phyloP scores from a whole-genome alignment of 352 stramenopile species.

The Phytophthora ramorum region DNA sequence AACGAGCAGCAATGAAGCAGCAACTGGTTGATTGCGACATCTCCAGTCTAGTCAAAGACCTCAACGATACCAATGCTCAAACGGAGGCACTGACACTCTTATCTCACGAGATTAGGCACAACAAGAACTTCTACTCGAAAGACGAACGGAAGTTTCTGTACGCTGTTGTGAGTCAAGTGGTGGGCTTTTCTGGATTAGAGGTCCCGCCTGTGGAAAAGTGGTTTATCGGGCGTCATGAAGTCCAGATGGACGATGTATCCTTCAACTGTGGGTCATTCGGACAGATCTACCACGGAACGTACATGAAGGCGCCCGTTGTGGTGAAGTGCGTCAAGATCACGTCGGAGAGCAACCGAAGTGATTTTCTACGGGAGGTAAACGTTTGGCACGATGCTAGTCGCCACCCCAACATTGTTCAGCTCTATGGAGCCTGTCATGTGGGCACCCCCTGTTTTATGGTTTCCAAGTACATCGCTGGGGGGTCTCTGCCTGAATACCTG shows the following conservation, averaged over 20 bases:
- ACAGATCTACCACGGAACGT: constrained; percentile 6
- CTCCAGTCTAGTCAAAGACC: not conserved
- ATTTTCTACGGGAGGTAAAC: constrained; percentile 16
- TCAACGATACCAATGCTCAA: not conserved
- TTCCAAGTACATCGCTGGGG: constrained; percentile 7
- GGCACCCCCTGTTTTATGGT: constrained; percentile 13
- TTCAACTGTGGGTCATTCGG: constrained; percentile 3
- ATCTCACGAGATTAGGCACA: constrained; percentile 2
- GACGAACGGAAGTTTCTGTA: constrained; percentile 1
- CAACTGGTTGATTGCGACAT: constrained; percentile 4
- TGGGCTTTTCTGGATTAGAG: not conserved
- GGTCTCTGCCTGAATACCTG: constrained; percentile 7
- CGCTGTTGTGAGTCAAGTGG: not conserved
- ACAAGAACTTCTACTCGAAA: constrained; percentile 2
- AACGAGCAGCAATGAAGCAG: constrained; percentile 2
- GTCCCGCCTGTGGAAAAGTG: not conserved
- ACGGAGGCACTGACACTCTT: constrained; percentile 2
- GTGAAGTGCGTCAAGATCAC: constrained; percentile 10
- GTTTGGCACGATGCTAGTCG: constrained; percentile 4
- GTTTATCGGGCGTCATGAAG: constrained; percentile 3
- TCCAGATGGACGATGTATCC: not conserved
- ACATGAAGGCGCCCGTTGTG: constrained; percentile 1
- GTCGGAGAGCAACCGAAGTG: not conserved
- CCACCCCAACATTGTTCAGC: constrained; percentile 10
- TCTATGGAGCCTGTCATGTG: constrained; percentile 10